Conservation (phyloP, 2,329 filamentous ascomycete genomes). For the Parascedosporium putredinis region DNA sequence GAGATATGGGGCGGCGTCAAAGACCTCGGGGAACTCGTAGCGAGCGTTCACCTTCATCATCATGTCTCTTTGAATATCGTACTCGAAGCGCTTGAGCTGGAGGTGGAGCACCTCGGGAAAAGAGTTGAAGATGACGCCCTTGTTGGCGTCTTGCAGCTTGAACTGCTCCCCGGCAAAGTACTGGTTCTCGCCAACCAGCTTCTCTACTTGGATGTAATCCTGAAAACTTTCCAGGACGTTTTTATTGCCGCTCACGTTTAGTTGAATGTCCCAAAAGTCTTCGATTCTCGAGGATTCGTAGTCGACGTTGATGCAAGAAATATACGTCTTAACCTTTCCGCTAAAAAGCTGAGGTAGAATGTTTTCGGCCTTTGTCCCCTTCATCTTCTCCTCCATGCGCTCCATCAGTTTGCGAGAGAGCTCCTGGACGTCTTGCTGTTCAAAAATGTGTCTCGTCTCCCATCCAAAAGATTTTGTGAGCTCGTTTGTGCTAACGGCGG, state of each 20-base stretch:
- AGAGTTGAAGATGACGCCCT: slow-evolving; percentile 92
- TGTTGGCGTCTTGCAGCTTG: slow-evolving; percentile 91
- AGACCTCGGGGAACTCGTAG: slow-evolving; percentile 77
- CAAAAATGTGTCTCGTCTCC: slow-evolving; percentile 96
- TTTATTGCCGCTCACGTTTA: slow-evolving; percentile 92
- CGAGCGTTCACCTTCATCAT: slow-evolving; percentile 99
- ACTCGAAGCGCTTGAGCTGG: slow-evolving; percentile 95
- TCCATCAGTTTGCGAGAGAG: slow-evolving; percentile 96
- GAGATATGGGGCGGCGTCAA: slow-evolving; percentile 79
- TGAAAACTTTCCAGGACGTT: slow-evolving; percentile 88
- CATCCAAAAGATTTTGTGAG: slow-evolving; percentile 95
- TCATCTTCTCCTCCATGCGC: slow-evolving; percentile 95
- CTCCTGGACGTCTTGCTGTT: slow-evolving; percentile 97
- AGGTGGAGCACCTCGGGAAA: slow-evolving; percentile 92
- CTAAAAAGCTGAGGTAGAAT: slow-evolving; percentile 85
- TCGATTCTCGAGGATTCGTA: slow-evolving; percentile 94
- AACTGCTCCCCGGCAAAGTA: slow-evolving; percentile 86
- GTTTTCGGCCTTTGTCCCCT: slow-evolving; percentile 84
- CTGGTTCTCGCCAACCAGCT: slow-evolving; percentile 95
- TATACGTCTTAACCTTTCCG: slow-evolving; percentile 97
- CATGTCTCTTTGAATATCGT: slow-evolving; percentile 88
- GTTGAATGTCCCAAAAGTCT: slow-evolving; percentile 97
- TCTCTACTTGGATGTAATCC: slow-evolving; percentile 94
- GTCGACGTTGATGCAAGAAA: slow-evolving; percentile 95
- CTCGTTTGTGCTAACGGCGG: slow-evolving; percentile 81